Evolutionary conservation across 805 yeast genomes (phyloP).

Genomic region (Metschnikowia orientalis): DNA sequence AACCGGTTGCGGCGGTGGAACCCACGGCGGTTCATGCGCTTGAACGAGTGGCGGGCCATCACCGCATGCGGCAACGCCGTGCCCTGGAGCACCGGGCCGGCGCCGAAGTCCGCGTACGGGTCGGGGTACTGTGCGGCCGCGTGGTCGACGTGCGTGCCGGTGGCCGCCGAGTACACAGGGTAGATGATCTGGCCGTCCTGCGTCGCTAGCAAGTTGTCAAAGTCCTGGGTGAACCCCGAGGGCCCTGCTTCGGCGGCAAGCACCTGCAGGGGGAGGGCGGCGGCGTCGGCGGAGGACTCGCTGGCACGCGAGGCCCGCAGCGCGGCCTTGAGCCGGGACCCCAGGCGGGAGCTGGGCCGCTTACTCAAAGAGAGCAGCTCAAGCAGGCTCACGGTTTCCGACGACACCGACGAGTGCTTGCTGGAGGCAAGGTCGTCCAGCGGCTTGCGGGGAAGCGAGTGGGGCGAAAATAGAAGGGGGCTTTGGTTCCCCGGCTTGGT

Average conservation of each 20-base stretch:
- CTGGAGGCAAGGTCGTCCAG: background rate
- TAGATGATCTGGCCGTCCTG: slow-evolving; percentile 32
- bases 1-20: slow-evolving; percentile 7
- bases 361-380: background rate
- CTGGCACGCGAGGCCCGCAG: background rate
- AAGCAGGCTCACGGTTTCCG: background rate
- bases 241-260: background rate
- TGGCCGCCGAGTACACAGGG: slow-evolving; percentile 28
- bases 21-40: background rate
- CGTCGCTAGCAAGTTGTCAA: slow-evolving; percentile 30
- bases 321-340: background rate
- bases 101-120: background rate
- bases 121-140: background rate
- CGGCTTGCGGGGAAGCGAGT: background rate
- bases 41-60: slow-evolving; percentile 2
- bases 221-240: slow-evolving; percentile 23
- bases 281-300: background rate
- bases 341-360: background rate
- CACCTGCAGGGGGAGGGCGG: background rate
- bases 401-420: background rate
- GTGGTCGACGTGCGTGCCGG: background rate
- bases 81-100: background rate
- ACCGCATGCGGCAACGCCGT: slow-evolving; percentile 11
- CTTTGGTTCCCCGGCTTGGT: background rate
- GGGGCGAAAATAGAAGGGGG: background rate